These are phyloP conservation scores for Physocladia obscura DNA, from an alignment of 192 early-diverging fungal species.

Conservation along the genomic window DNA sequence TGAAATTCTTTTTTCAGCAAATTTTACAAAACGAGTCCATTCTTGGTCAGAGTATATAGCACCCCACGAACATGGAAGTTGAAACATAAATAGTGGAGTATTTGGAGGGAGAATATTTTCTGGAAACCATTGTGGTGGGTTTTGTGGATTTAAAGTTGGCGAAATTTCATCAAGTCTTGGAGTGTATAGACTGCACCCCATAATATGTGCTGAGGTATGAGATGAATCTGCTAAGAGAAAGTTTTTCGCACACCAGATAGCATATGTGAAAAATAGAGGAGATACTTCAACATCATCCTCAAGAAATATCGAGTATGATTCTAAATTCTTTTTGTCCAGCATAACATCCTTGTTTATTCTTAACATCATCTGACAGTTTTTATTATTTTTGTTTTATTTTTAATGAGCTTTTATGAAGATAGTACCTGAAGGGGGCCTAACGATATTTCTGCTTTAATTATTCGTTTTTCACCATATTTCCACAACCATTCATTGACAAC, in stretches of 20 bases:
- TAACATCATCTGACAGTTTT: too few relatives aligned
- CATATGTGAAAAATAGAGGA: slow-evolving; percentile 35
- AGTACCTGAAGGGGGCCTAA: too few relatives aligned
- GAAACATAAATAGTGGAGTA: slow-evolving; percentile 32
- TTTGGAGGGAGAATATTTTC: neutral
- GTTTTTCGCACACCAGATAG: slow-evolving; percentile 20
- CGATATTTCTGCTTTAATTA: too few relatives aligned
- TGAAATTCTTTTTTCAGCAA: slow-evolving; percentile 4
- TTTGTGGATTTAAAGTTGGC: slow-evolving; percentile 31
- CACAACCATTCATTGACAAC: slow-evolving; percentile 22
- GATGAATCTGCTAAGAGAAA: neutral
- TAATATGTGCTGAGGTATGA: neutral
- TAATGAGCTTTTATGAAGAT: too few relatives aligned
- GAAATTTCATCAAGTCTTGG: slow-evolving; percentile 35
- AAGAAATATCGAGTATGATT: slow-evolving; percentile 36
- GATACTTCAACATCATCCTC: slow-evolving; percentile 41
- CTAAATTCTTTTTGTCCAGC: too few relatives aligned
- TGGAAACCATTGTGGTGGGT: slow-evolving; percentile 28
- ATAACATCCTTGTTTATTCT: too few relatives aligned
- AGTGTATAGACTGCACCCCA: slow-evolving; percentile 41
- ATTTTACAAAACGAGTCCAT: slow-evolving; percentile 29
- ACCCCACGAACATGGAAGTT: slow-evolving; percentile 45
- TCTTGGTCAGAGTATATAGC: slow-evolving; percentile 24
- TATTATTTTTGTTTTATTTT: too few relatives aligned
- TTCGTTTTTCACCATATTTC: slow-evolving; percentile 3